A percentile compares a stretch with the other conserved stretches of the same genome.
Evolutionary conservation across 2,329 filamentous ascomycete species (phyloP).

Genomic region (Dothideomycetidae sp.): DNA sequence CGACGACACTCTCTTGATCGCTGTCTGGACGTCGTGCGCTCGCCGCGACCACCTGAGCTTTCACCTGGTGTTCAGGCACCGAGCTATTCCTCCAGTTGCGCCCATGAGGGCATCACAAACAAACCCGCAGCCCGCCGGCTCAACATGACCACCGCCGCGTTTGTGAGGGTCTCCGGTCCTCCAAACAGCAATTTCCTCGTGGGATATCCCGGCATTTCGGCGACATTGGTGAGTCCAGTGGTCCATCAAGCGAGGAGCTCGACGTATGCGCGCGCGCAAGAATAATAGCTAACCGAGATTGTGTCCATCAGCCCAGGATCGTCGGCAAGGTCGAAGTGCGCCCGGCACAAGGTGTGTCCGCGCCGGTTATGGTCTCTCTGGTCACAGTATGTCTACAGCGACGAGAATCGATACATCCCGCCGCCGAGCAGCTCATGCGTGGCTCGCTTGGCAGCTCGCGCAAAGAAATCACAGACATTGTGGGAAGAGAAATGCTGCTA

Average conservation of each 20-base stretch:
- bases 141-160: slow-evolving; percentile 41
- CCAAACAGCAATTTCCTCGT: slow-evolving; percentile 95
- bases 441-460: slow-evolving; percentile 80
- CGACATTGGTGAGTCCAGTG: slow-evolving; percentile 63
- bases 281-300: neutral
- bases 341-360: slow-evolving; percentile 69
- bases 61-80: neutral
- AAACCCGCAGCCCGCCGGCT: slow-evolving; percentile 5
- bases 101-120: slow-evolving; percentile 12
- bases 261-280: neutral
- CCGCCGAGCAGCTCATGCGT: slow-evolving; percentile 85
- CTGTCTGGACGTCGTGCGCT: no score
- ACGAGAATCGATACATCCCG: slow-evolving; percentile 90
- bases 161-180: slow-evolving; percentile 91
- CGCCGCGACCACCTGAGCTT: no score
- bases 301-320: slow-evolving; percentile 65
- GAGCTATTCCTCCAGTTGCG: slow-evolving; percentile 7
- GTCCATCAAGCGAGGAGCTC: no score
- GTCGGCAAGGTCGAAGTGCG: slow-evolving; percentile 96
- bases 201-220: slow-evolving; percentile 94
- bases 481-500: slow-evolving; percentile 88
- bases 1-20: no score
- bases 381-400: slow-evolving; percentile 89
- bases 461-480: slow-evolving; percentile 80
- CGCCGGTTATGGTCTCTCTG: slow-evolving; percentile 78